Base-by-base conservation (phyloP, 805 yeast genomes). In the Isabelozyma gotoi region DNA sequence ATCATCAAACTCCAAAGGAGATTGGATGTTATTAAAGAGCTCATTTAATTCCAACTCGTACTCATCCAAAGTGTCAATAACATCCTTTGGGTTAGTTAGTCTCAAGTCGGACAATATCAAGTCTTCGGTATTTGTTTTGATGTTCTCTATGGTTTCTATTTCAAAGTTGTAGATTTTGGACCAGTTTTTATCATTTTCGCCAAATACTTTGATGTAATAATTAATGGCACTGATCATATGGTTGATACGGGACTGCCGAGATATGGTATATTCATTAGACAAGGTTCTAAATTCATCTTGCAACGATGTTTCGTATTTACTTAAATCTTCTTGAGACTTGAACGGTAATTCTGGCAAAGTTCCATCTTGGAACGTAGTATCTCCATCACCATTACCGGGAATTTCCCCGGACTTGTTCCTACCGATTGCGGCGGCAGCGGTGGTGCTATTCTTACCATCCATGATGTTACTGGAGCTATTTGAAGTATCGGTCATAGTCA, bases 1-100 rank as follows among this genome's bases (percentile, higher is more conserved):
- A 5, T 52, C 55, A 41, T 71, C 75, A 34, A 68, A 51, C 10
- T 52, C 59, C 18, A 65, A 49, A 1, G 75, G 76, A 49, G 65
- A 60, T 41, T 65, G 67, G 5, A 66, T 45, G 34, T 60, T 60
- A 7, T 52, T 46, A 24, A 65, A 49, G 7, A 71, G 48, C 21
- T 57, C 67, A 5, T 49, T 35, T 8, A 71, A 51, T 45, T 67
- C 71, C 7, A 54, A 51, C 41, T 69, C 70, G 41, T 60, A 61
- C 27, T 65, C 68, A 5, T 53, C 56, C 7, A 55, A 36, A 1
- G 52, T 42, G 29, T 40, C 46, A 12, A 58, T 40, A 2, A 58
- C 44, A 18, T 54, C 54, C n/a, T 44, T 48, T 21, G 46, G 48
- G 31, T 44, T 45, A 15, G 42, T 44, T 29, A 45, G 38, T 4